Base-by-base conservation (phyloP, 2,329 filamentous ascomycete species). In the Tolypocladium sp. region DNA sequence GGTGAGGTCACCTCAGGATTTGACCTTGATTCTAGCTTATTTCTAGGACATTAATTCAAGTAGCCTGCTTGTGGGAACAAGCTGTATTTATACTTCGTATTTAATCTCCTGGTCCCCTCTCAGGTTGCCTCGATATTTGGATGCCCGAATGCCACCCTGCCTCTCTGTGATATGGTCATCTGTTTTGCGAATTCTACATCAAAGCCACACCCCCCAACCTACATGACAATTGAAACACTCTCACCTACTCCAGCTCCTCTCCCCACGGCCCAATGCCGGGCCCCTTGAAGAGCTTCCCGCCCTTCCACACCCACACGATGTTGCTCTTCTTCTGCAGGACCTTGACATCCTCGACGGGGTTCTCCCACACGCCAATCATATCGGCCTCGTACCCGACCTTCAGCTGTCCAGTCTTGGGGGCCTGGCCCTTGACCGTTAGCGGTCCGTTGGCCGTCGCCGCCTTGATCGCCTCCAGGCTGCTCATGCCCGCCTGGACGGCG, bases 341-440 rank as follows among this genome's bases (percentile, higher is more conserved):
- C 58, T 67, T 73, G 17, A 79, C 73, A 57, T 79, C 73, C 2
- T 75, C 69, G 2, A 76, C 67, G 0, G 77, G 77, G 58, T 78
- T 76, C 62, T 70, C 67, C 53, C 70, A 63, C 33, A 80, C 59
- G 0, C 75, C 77, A 56, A 80, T 72, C 9, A 80, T 65, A 61
- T 80, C 78, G 1, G 78, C 78, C 65, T 79, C 77, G 51, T 77
- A 80, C 1, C 77, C 77, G n/a, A 64, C 71, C 66, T 73, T 77
- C 56, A 81, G 59, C 68, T 78, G 74, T 0, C 77, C 78, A 3
- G 75, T 73, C 64, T 71, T 73, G 1, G 76, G 77, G 5, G 75
- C 77, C 64, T 76, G 74, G 0, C 65, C 69, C 1, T 74, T 76
- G 1, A 79, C 65, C 2, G 71, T 78, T 46, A 77, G 64, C 22